phyloP scores from a whole-genome alignment of 805 yeast species.

The Lipomyces lipofer region DNA sequence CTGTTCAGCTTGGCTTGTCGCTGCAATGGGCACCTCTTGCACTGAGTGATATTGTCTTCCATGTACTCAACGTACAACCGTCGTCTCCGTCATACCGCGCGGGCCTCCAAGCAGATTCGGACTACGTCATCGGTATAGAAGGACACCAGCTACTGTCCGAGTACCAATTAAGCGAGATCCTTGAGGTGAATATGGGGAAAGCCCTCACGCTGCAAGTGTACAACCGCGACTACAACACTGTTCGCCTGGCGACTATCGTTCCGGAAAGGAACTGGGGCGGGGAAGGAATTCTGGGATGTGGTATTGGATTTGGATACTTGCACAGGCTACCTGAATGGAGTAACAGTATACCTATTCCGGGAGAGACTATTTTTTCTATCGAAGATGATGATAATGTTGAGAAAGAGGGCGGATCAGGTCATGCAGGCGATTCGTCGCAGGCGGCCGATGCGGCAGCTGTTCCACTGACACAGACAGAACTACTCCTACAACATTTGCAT shows the following conservation, averaged over 20 bases:
- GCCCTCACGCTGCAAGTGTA: slow-evolving; percentile 60
- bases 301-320: slow-evolving; percentile 88
- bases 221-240: slow-evolving; percentile 81
- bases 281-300: slow-evolving; percentile 83
- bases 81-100: slow-evolving; percentile 81
- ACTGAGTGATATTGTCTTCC: slow-evolving; percentile 84
- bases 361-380: slow-evolving; percentile 23
- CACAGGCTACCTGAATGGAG: slow-evolving; percentile 47
- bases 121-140: slow-evolving; percentile 83
- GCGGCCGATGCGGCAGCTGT: slow-evolving; percentile 7
- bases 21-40: slow-evolving; percentile 76
- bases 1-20: slow-evolving; percentile 45
- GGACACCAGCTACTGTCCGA: slow-evolving; percentile 55
- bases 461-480: slow-evolving; percentile 24
- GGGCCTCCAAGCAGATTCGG: slow-evolving; percentile 80
- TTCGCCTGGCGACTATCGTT: slow-evolving; percentile 82
- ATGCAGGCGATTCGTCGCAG: background rate
- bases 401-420: background rate
- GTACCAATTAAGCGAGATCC: slow-evolving; percentile 14
- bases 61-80: slow-evolving; percentile 69
- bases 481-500: slow-evolving; percentile 18
- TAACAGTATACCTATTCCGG: slow-evolving; percentile 19
- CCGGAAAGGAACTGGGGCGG: slow-evolving; percentile 81
- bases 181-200: slow-evolving; percentile 17
- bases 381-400: slow-evolving; percentile 7